These are phyloP conservation scores for Entomortierella lignicola DNA, from an alignment of 192 early-diverging fungal genomes.

Conservation along the genomic window DNA sequence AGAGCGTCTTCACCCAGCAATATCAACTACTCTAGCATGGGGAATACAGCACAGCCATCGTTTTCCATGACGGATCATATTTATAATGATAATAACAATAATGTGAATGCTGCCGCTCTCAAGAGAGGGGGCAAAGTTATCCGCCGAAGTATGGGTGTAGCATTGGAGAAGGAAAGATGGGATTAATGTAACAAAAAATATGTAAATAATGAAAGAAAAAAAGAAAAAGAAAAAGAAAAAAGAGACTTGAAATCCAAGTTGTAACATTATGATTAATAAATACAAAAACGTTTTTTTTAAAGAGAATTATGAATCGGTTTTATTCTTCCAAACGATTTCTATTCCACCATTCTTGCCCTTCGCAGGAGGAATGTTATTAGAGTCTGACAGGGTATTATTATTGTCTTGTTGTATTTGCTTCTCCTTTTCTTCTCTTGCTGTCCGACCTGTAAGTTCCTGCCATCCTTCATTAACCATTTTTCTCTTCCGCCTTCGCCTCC, in stretches of 20 bases:
- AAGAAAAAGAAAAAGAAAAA: not conserved
- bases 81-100: not conserved
- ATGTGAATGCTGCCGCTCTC: conserved; percentile 1
- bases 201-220: conserved; percentile 6
- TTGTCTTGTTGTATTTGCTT: conserved; percentile 16
- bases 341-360: conserved; percentile 45
- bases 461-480: conserved; percentile 52
- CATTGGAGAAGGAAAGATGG: conserved; percentile 31
- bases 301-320: not conserved
- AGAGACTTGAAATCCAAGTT: too few relatives aligned
- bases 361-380: not conserved
- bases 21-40: not conserved
- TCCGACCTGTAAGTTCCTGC: conserved; percentile 51
- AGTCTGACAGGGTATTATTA: not conserved
- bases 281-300: not conserved
- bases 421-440: conserved; percentile 45
- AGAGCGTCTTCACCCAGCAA: conserved; percentile 11
- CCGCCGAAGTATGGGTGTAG: conserved; percentile 27
- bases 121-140: conserved; percentile 32
- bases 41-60: not conserved
- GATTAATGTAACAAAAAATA: not conserved
- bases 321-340: conserved; percentile 48
- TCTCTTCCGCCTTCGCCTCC: conserved; percentile 48
- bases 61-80: not conserved
- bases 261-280: too few relatives aligned